Base-by-base conservation (phyloP, 2,329 filamentous ascomycete genomes). In the Diaporthe vaccinii region DNA sequence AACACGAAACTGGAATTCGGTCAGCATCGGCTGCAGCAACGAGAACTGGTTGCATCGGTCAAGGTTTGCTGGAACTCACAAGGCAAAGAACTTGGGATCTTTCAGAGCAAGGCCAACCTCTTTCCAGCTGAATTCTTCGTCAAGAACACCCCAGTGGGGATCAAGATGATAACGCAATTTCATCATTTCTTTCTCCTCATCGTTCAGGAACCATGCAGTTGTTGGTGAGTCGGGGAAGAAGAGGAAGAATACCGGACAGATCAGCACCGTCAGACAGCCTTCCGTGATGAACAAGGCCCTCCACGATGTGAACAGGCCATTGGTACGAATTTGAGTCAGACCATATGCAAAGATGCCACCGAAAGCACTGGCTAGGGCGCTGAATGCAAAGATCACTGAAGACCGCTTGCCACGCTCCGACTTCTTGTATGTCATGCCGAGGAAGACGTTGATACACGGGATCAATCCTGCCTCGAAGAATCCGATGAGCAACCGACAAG, bases 341-440 rank as follows among this genome's bases (percentile, higher is more conserved):
- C 81, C 85, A 31, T 82, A 84, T 5, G 84, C 85, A 14, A 87
- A 83, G n/a, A 87, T 79, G n/a, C 85, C 85, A 4, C 84, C 84
- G 73, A 86, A 86, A 9, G 84, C 82, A 39, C 82, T 83, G 46
- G 85, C 82, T 17, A 86, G 78, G 25, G 84, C 83, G 73, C 84
- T 85, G 39, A 83, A 83, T 5, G 82, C 82, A 61, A 85, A 87
- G 44, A 87, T 80, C 51, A 86, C 81, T 49, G 84, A 83, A 20
- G 82, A 79, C 39, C 85, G 71, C 41, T 77, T 77, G 25, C 77
- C 79, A 9, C 78, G 77, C 73, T 80, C 78, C n/a, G 74, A 76
- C 61, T 74, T 75, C 59, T 78, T 79, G 65, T 87, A 86, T 20
- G 88, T 78, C 72, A 83, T 83, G n/a, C 82, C 82, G 3, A 83